Evolutionary conservation across 768 basidiomycete genomes (phyloP), one percentile per base, ranked within the genome.

Genomic region (Hygrophorus pudorinus): DNA sequence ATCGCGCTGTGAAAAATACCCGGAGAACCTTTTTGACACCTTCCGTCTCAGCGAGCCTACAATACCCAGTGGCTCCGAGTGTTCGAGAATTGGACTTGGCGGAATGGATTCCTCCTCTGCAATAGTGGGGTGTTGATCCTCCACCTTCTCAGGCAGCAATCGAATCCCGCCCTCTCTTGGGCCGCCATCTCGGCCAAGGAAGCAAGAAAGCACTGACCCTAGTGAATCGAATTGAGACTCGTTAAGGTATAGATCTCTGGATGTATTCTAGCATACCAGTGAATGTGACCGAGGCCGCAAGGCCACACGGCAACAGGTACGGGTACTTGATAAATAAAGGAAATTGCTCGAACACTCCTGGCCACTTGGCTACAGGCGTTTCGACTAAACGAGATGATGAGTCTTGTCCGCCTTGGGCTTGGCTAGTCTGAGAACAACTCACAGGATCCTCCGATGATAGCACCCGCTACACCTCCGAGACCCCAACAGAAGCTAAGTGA

Each of bases 381-480:
- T 88, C 89, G 51, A 86, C 85, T 90, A 53, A 48, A 51, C 29
- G 28, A 42, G 27, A n/a, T 14, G 37, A 27, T 14, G 37, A 27
- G 27, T 16, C 24, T 41, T n/a, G 14, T 6, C 9, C n/a, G n/a
- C 14, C 4, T 35, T n/a, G 40, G 28, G 40, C 6, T 12, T 24
- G 11, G 9, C 31, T 41, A 20, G 32, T 28, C 24, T 18, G 30
- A 7, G 16, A 24, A 46, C 6, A 16, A 70, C 86, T 60, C 51
- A 89, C 88, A 81, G 53, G 79, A 66, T 53, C 87, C 87, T 49
- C 88, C 91, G 24, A 93, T 73, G 42, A 92, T 83, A 37, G 85
- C 85, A 35, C 90, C 90, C 37, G 81, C 76, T 10, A 92, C 88
- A 75, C 93, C 96, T 48, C 94, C 96, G 51, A 98, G 76, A 48